Evolutionary conservation across 257 asterid species (phyloP).

Genomic region (Capsicum baccatum): DNA sequence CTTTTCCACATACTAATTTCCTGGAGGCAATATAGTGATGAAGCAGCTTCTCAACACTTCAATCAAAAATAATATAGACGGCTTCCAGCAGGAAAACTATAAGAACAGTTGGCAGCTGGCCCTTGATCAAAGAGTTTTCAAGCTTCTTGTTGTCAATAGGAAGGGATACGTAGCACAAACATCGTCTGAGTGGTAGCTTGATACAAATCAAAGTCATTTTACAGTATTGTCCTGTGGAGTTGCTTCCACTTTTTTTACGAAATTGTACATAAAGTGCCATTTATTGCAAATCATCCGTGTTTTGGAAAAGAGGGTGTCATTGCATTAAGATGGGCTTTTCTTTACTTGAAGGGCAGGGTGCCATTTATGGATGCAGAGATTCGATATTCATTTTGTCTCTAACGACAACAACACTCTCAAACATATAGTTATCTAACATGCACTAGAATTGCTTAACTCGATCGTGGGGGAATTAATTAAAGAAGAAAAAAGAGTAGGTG

Average conservation of each 20-base stretch:
- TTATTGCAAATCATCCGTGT: background rate
- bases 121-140: background rate
- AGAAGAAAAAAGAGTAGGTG: background rate
- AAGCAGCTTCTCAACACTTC: background rate
- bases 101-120: background rate
- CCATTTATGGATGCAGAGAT: background rate
- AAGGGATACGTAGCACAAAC: background rate
- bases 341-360: background rate
- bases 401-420: background rate
- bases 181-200: slow-evolving; percentile 14
- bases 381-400: background rate
- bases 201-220: background rate
- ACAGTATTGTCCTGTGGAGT: background rate
- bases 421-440: background rate
- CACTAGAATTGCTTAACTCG: background rate
- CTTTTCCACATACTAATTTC: background rate
- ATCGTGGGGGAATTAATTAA: background rate
- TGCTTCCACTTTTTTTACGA: background rate
- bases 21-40: background rate
- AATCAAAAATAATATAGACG: no score
- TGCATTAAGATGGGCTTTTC: background rate
- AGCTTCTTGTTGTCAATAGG: background rate
- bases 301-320: background rate
- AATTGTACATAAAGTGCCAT: no score
- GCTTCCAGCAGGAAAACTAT: no score